A percentile compares a stretch with the other conserved stretches of the same genome.
These are phyloP conservation scores for Vitis rotundifolia DNA, from an alignment of 164 flowering plant species.

Conservation along the genomic window DNA sequence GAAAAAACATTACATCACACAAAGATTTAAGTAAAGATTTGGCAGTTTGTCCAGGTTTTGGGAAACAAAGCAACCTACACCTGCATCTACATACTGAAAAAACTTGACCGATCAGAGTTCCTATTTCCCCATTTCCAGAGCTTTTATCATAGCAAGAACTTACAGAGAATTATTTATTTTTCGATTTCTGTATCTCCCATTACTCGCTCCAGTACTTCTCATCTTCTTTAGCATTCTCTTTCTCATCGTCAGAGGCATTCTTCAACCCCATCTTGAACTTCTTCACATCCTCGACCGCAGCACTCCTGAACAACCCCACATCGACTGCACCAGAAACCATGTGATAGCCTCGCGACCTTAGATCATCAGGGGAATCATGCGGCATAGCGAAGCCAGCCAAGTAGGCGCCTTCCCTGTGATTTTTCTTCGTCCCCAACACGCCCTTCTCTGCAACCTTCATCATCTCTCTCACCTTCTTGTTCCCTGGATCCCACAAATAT, in stretches of 20 bases:
- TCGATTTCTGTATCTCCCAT: not conserved
- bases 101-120: too few relatives aligned
- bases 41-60: too few relatives aligned
- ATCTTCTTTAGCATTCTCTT: constrained; percentile 21
- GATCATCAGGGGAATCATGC: constrained; percentile 52
- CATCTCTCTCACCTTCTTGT: constrained; percentile 76
- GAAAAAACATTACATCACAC: too few relatives aligned
- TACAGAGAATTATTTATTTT: too few relatives aligned
- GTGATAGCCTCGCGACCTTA: constrained; percentile 62
- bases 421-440: constrained; percentile 36
- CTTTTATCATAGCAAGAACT: too few relatives aligned
- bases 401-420: constrained; percentile 37
- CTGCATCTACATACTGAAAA: too few relatives aligned
- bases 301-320: constrained; percentile 67
- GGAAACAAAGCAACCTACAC: too few relatives aligned
- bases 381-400: constrained; percentile 80
- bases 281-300: constrained; percentile 71
- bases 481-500: constrained; percentile 87
- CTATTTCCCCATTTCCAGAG: too few relatives aligned
- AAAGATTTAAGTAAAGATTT: too few relatives aligned
- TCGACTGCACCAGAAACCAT: constrained; percentile 89
- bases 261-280: constrained; percentile 52
- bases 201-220: constrained; percentile 79
- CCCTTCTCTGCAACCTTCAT: constrained; percentile 67
- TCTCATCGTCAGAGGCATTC: constrained; percentile 25